These are phyloP conservation scores for Aspergillus fumigatiaffinis DNA, from an alignment of 2,329 filamentous ascomycete species.

Conservation along the genomic window DNA sequence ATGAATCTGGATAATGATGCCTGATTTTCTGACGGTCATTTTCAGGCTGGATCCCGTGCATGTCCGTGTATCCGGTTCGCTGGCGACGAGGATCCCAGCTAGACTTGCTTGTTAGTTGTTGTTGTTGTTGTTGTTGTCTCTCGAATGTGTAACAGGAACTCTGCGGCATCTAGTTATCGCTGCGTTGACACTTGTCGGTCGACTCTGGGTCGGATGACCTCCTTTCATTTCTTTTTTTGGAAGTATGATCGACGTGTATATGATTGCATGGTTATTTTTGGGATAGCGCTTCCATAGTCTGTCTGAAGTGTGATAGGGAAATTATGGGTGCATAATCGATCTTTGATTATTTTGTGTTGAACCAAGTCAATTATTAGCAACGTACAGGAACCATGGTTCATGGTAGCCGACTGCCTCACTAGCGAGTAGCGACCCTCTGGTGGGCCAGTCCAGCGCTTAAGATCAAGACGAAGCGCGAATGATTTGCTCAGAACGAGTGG, in stretches of 20 bases:
- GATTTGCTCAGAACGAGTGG: not conserved
- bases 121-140: not conserved
- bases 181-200: slow-evolving; percentile 2
- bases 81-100: not conserved
- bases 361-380: not conserved
- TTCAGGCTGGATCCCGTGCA: slow-evolving; percentile 4
- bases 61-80: not conserved
- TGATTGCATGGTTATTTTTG: slow-evolving; percentile 7
- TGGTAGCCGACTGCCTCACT: not conserved
- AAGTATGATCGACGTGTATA: slow-evolving; percentile 13
- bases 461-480: slow-evolving; percentile 1
- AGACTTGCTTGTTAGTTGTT: not conserved
- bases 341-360: not conserved
- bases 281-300: not conserved
- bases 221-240: not conserved
- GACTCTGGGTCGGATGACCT: not conserved
- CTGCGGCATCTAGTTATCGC: not conserved
- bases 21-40: slow-evolving; percentile 4
- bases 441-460: not conserved
- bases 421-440: not conserved
- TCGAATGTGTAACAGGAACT: not conserved
- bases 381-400: not conserved
- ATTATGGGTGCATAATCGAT: slow-evolving; percentile 2
- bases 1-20: not conserved
- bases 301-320: not conserved